These are phyloP conservation scores for Sugiyamaella paludigena DNA, from an alignment of 1,139 yeast genomes.

Conservation along the genomic window DNA sequence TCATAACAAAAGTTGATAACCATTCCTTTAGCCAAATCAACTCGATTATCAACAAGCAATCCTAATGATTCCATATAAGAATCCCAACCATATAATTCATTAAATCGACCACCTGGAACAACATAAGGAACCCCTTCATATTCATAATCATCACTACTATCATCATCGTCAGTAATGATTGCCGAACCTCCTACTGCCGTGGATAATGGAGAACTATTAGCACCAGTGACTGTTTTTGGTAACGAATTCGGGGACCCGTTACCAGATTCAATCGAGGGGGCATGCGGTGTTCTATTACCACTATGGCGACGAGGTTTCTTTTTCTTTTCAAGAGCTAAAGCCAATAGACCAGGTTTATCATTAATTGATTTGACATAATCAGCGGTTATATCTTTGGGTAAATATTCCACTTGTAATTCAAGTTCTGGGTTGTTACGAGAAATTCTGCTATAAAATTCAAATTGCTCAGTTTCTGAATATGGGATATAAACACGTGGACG, in stretches of 20 bases:
- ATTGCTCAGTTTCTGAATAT: conserved; percentile 64
- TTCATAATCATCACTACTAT: conserved; percentile 43
- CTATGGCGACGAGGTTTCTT: conserved; percentile 32
- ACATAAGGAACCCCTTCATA: conserved; percentile 78
- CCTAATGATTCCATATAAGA: conserved; percentile 92
- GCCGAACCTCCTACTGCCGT: not conserved
- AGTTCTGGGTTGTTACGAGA: conserved; percentile 56
- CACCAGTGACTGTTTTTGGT: too few relatives aligned
- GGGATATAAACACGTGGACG: conserved; percentile 80
- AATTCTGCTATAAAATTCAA: conserved; percentile 59
- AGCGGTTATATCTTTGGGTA: conserved; percentile 58
- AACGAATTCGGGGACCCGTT: too few relatives aligned
- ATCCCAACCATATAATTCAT: conserved; percentile 98
- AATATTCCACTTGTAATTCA: conserved; percentile 69
- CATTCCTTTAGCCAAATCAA: conserved; percentile 82
- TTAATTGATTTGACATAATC: conserved; percentile 75
- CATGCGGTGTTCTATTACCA: not conserved
- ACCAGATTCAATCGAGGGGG: too few relatives aligned
- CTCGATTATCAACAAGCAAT: conserved; percentile 61
- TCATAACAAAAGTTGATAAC: conserved; percentile 91
- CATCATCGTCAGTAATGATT: conserved; percentile 34
- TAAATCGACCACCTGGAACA: conserved; percentile 97
- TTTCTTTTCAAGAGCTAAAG: conserved; percentile 66
- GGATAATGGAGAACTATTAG: not conserved
- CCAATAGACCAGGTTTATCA: conserved; percentile 79